Percentiles rank a stretch among this genome's conserved stretches.
These are phyloP conservation scores for Pythium dissimile DNA, from an alignment of 352 stramenopile genomes.

Conservation along the genomic window DNA sequence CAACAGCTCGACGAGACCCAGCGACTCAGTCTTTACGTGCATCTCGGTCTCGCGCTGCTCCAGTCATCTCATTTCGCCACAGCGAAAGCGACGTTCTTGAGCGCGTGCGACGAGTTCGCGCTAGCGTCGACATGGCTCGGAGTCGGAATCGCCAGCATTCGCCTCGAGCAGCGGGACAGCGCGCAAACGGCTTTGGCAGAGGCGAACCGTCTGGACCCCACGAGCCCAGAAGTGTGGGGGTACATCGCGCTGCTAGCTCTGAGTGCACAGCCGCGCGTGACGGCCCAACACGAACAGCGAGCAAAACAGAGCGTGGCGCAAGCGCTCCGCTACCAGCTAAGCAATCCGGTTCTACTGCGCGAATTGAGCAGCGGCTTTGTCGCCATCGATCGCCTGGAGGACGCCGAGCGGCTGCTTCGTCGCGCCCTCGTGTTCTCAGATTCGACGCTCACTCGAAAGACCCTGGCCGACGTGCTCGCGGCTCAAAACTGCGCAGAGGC, in stretches of 20 bases:
- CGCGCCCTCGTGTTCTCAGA: conserved; percentile 64
- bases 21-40: conserved; percentile 46
- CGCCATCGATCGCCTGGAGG: conserved; percentile 70
- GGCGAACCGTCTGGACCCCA: conserved; percentile 67
- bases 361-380: conserved; percentile 83
- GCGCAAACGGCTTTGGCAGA: conserved; percentile 65
- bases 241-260: conserved; percentile 66
- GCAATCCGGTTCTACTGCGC: conserved; percentile 57
- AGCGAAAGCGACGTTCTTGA: conserved; percentile 54
- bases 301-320: conserved; percentile 51
- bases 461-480: conserved; percentile 66
- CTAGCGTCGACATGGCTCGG: conserved; percentile 76
- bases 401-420: conserved; percentile 62
- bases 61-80: conserved; percentile 56
- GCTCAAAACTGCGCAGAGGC: conserved; percentile 79
- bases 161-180: conserved; percentile 55
- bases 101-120: conserved; percentile 53
- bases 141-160: conserved; percentile 63
- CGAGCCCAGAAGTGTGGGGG: conserved; percentile 71
- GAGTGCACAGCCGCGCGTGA: conserved; percentile 19
- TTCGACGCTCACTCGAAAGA: conserved; percentile 75
- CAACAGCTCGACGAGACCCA: conserved; percentile 24
- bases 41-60: conserved; percentile 57
- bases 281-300: conserved; percentile 37
- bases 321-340: conserved; percentile 55